Base-by-base conservation (phyloP, 1,284 basidiomycete genomes). In the Chondrostereum purpureum region DNA sequence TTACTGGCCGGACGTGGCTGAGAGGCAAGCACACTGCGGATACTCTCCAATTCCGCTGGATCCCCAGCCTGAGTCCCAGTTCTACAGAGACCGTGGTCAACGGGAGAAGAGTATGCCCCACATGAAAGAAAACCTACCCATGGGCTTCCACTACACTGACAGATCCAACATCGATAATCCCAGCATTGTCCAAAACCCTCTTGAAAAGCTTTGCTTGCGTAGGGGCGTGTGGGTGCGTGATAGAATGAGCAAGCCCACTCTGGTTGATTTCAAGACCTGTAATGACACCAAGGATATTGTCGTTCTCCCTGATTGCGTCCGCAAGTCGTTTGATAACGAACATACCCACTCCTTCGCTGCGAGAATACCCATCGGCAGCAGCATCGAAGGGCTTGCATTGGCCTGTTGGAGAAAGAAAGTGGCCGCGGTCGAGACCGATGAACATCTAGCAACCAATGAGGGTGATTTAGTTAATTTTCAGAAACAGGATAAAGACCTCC, bases 1-100 rank as follows among this genome's bases (percentile, higher is more conserved):
- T 80, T 78, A 41, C 62, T 57, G 21, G 56, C 36, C 1, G 58
- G 51, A 20, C 76, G 70, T 24, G 64, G 58, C n/a, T 8, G 27
- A 18, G 54, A 53, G 1, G 68, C 65, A 46, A 86, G 73, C 20
- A 80, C 72, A n/a, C 56, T 61, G 18, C 81, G 72, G 45, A 87
- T 74, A 44, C 77, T 78, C 48, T 75, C 70, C 24, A 86, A 55
- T 54, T 87, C 83, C 48, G 65, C 71, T 1, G 78, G 72, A 58
- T 88, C 84, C 6, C 84, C 84, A 2, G 77, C 78, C 53, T 80
- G 77, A 0, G 84, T 80, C 0, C 78, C 84, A 1, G 84, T 83
- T 1, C 27, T 31, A 31, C n/a, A 8, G 8, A 31, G n/a, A n/a
- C n/a, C n/a, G n/a, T n/a, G n/a, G n/a, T n/a, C n/a, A n/a, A n/a